phyloP scores from a whole-genome alignment of 768 basidiomycete species.

The Hypholoma sublateritium region DNA sequence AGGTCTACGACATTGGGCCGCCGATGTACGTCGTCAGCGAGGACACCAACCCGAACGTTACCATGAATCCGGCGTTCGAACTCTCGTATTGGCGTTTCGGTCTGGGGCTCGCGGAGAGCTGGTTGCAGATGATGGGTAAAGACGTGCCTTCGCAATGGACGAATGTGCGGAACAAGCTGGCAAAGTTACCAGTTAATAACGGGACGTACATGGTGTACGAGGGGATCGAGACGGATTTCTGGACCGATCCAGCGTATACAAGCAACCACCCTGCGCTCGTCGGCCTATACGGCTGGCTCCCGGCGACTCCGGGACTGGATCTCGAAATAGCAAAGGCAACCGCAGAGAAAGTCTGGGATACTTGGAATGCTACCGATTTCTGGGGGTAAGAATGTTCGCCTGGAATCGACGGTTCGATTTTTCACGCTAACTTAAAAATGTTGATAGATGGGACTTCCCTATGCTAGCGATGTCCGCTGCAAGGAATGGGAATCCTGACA shows the following conservation, averaged over 20 bases:
- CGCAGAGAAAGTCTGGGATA: constrained; percentile 50
- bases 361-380: constrained; percentile 41
- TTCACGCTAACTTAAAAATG: not conserved
- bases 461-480: constrained; percentile 66
- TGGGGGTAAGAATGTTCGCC: constrained; percentile 24
- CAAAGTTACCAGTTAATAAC: constrained; percentile 50
- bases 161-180: constrained; percentile 43
- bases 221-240: constrained; percentile 50
- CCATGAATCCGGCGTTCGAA: constrained; percentile 58
- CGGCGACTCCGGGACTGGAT: constrained; percentile 47
- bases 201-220: constrained; percentile 57
- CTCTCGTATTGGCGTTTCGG: constrained; percentile 59
- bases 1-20: constrained; percentile 56
- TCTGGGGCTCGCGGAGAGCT: constrained; percentile 45
- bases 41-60: constrained; percentile 54
- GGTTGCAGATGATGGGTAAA: constrained; percentile 45
- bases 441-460: constrained; percentile 61
- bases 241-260: constrained; percentile 49
- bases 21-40: constrained; percentile 58
- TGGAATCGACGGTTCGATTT: constrained; percentile 21
- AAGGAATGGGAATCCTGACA: constrained; percentile 44
- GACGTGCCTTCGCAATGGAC: constrained; percentile 42
- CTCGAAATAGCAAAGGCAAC: constrained; percentile 46
- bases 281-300: constrained; percentile 59
- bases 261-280: constrained; percentile 60